Evolutionary conservation across 129 eudicot genomes (phyloP).

Genomic region (Escallonia herrerae): DNA sequence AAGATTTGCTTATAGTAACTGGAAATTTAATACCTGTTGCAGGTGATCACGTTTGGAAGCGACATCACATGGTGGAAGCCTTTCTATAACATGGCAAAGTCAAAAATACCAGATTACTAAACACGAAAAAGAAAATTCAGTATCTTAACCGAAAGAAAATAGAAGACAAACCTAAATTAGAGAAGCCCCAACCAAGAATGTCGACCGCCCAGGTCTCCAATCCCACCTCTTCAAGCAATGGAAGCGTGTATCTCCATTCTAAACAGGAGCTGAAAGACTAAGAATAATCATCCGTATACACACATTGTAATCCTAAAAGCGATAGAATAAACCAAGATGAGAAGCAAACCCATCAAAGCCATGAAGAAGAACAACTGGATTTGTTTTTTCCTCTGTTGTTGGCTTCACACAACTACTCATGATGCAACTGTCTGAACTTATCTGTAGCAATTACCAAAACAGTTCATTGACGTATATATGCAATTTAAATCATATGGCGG

Average conservation of each 20-base stretch:
- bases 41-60: slow-evolving; percentile 89
- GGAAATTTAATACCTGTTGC: slow-evolving; percentile 45
- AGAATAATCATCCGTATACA: slow-evolving; percentile 29
- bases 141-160: neutral
- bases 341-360: slow-evolving; percentile 79
- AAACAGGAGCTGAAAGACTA: slow-evolving; percentile 89
- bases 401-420: slow-evolving; percentile 95
- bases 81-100: slow-evolving; percentile 35
- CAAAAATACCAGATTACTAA: slow-evolving; percentile 5
- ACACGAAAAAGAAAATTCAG: neutral
- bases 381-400: slow-evolving; percentile 20
- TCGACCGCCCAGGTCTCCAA: slow-evolving; percentile 85
- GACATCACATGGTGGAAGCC: slow-evolving; percentile 59
- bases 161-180: slow-evolving; percentile 60
- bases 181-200: slow-evolving; percentile 97
- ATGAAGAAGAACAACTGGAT: slow-evolving; percentile 84
- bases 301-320: neutral
- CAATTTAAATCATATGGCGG: neutral
- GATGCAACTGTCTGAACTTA: slow-evolving; percentile 35
- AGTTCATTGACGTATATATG: neutral
- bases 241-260: slow-evolving; percentile 88
- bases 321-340: neutral
- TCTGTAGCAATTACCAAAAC: slow-evolving; percentile 33
- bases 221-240: slow-evolving; percentile 85
- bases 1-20: neutral